Evolutionary conservation across 192 early-diverging fungal species (phyloP), one percentile per base, ranked within the genome.

Genomic region (Backusella luteola): DNA sequence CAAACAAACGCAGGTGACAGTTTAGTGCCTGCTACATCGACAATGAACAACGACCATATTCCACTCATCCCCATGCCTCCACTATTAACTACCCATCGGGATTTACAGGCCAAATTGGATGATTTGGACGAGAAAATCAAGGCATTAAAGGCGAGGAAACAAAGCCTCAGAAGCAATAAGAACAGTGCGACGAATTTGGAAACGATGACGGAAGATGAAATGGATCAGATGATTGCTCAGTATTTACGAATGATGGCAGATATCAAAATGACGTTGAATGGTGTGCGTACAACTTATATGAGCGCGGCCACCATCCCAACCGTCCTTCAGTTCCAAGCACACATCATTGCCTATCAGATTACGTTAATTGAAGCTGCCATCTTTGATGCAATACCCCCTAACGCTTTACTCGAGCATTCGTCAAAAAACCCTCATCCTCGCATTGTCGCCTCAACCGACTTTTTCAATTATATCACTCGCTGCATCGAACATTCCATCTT

Each of bases 381-480:
- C 34, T 92, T 93, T 70, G 68, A 86, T 66, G 81, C 90, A 63
- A 91, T 94, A 35, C 82, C 87, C 32, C 89, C 91, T 1, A 34
- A 67, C 4, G 87, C 91, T 44, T 74, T 94, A 14, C 66, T 93
- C 12, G 75, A 80, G 7, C 92, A 95, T 68, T 89, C 91, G 0
- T 85, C 93, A 0, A 87, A 90, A 39, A 80, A 84, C 29, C 91
- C 91, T 9, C 84, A 90, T 41, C 86, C 88, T 26, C 85, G 86
- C 8, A 87, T 95, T 34, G 89, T 89, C 49, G 89, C 89, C 0
- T 88, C 86, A 4, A 89, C 93, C 14, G 93, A 94, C 59, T 92
- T 92, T 80, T 95, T 95, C 87, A 95, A 95, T 72, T 94, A 93
- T 77, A 66, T 94, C 29, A 91, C 93, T 15, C 85, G 93, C 6